Evolutionary conservation across 164 flowering plant species (phyloP), one percentile per base, ranked within the genome.

Genomic region (Kalanchoe fedtschenkoi): DNA sequence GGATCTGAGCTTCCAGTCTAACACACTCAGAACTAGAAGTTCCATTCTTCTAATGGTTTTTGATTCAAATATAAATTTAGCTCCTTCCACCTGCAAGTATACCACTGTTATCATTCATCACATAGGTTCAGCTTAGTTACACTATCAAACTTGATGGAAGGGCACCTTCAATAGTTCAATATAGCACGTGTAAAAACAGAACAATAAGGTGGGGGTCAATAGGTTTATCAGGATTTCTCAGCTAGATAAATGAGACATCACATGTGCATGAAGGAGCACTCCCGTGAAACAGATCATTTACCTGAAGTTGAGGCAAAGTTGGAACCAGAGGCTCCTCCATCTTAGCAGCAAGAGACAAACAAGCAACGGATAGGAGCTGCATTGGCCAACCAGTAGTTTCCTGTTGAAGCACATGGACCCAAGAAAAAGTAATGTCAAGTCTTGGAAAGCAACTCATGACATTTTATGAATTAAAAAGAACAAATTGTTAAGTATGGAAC

Each of bases 261-360:
- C 33, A n/a, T 35, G 22, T 33, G 14, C 24, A 10, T 24, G 15
- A n/a, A n/a, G n/a, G n/a, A n/a, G n/a, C n/a, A n/a, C n/a, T n/a
- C n/a, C n/a, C n/a, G n/a, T n/a, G n/a, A 30, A 30, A 46, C 16
- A 58, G 24, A 29, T 51, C 6, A 63, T 26, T 19, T 76, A 90
- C 99, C 90, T 95, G 97, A 34, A 95, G 76, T 78, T 88, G 85
- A 65, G 83, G 42, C 1, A 91, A 81, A 69, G 86, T 73, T 74
- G 99, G 99, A 76, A 87, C 91, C 17, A 81, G 78, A 35, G 85
- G 77, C 78, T 95, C 99, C 78, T 95, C 97, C 96, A 95, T 80
- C 61, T 95, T 95, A 30, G 96, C 97, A 70, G 99, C 99, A 62
- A 95, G 72, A 2, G 97, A 91, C 74, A 95, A 77, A 68, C 96